A percentile compares a stretch with the other conserved stretches of the same genome.
Conservation (phyloP, 768 basidiomycete genomes). For the Lactarius hatsudake region DNA sequence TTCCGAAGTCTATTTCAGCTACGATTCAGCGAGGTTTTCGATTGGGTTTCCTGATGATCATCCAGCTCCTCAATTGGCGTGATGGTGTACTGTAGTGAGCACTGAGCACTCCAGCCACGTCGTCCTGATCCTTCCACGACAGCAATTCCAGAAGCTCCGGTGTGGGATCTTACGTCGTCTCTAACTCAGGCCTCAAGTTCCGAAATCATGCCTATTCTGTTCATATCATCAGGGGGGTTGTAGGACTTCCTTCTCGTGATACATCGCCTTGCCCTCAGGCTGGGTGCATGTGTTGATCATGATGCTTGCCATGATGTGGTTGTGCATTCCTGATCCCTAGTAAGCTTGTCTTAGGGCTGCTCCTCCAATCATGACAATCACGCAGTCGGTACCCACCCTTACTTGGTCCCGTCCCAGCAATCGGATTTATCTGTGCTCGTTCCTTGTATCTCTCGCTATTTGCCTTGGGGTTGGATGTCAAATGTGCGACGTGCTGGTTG, state of each 20-base stretch:
- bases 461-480: neutral
- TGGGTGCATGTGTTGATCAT: neutral
- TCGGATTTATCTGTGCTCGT: neutral
- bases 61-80: too few relatives aligned
- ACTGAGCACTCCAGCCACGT: too few relatives aligned
- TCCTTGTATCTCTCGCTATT: neutral
- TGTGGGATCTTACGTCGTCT: too few relatives aligned
- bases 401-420: neutral
- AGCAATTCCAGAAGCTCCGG: too few relatives aligned
- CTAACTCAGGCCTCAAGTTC: too few relatives aligned
- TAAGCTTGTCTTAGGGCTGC: neutral
- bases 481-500: neutral
- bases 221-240: neutral
- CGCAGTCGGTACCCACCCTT: too few relatives aligned
- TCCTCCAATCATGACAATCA: neutral
- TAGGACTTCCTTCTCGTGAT: neutral
- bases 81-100: too few relatives aligned
- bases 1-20: too few relatives aligned
- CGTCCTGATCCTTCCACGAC: too few relatives aligned
- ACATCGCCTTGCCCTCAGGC: neutral
- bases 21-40: too few relatives aligned
- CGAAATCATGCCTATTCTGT: neutral
- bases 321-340: neutral
- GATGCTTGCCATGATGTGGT: neutral
- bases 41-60: too few relatives aligned